phyloP scores from a whole-genome alignment of 106 monocot species.

The Acanthochlamys bracteata region DNA sequence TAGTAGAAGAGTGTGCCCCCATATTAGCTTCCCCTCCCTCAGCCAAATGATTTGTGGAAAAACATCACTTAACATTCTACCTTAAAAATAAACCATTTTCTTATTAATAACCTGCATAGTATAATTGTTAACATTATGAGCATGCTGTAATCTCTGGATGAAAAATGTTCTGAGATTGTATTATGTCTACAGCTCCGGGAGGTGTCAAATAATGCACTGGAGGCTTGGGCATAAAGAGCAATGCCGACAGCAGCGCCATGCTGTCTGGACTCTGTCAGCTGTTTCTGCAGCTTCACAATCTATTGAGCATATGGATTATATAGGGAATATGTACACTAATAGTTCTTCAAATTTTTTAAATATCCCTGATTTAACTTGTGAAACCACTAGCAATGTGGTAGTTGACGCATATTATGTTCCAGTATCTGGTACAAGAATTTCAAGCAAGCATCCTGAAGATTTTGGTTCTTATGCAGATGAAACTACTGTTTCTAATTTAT shows the following conservation, averaged over 20 bases:
- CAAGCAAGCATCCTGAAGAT: conserved; percentile 21
- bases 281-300: conserved; percentile 15
- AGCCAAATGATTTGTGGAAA: too few relatives aligned
- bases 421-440: conserved; percentile 7
- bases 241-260: conserved; percentile 51
- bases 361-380: conserved; percentile 9
- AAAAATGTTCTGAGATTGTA: background rate
- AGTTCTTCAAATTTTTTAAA: conserved; percentile 9
- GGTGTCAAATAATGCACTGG: conserved; percentile 99
- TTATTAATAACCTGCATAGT: background rate
- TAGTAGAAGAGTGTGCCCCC: background rate
- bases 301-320: conserved; percentile 10
- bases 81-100: background rate
- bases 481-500: background rate
- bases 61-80: too few relatives aligned
- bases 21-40: background rate
- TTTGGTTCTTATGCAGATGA: conserved; percentile 15
- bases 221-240: conserved; percentile 83
- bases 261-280: conserved; percentile 12
- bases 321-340: conserved; percentile 13
- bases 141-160: too few relatives aligned
- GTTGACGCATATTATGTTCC: conserved; percentile 14
- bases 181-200: conserved; percentile 68
- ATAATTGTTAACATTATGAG: too few relatives aligned
- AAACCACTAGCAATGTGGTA: background rate